A percentile compares a stretch with the other conserved stretches of the same genome.
Conservation (phyloP, 257 asterid genomes). For the Mentha longifolia region DNA sequence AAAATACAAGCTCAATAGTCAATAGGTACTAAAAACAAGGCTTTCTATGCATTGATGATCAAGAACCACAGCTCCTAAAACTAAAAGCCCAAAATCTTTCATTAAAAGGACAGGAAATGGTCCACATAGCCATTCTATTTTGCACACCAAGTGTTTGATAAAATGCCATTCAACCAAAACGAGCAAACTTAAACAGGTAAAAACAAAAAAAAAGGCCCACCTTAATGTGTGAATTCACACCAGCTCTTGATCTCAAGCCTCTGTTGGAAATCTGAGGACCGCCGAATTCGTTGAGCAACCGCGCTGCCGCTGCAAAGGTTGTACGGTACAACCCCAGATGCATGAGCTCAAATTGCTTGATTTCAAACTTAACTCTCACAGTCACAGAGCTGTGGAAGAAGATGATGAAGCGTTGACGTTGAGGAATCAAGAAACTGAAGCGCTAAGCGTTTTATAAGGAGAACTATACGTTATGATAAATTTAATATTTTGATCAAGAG, state of each 20-base stretch:
- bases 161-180: not conserved
- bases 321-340: slow-evolving; percentile 33
- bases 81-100: too few relatives aligned
- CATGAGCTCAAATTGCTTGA: slow-evolving; percentile 34
- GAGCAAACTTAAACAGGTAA: not conserved
- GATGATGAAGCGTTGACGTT: slow-evolving; percentile 23
- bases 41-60: not conserved
- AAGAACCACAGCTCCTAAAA: too few relatives aligned
- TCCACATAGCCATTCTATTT: not conserved
- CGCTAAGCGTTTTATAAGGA: not conserved
- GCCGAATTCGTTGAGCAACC: slow-evolving; percentile 20
- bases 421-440: slow-evolving; percentile 10
- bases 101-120: not conserved
- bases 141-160: slow-evolving; percentile 35
- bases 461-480: too few relatives aligned
- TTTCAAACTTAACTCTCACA: too few relatives aligned
- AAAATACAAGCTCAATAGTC: not conserved
- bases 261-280: slow-evolving; percentile 19
- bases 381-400: not conserved
- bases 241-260: slow-evolving; percentile 30
- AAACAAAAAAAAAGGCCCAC: slow-evolving; percentile 15
- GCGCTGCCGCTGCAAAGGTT: slow-evolving; percentile 31
- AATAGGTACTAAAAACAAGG: not conserved
- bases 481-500: too few relatives aligned
- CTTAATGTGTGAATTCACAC: not conserved